Conservation (phyloP, 2,329 filamentous ascomycete genomes). For the Lasiodiplodia hormozganensis region DNA sequence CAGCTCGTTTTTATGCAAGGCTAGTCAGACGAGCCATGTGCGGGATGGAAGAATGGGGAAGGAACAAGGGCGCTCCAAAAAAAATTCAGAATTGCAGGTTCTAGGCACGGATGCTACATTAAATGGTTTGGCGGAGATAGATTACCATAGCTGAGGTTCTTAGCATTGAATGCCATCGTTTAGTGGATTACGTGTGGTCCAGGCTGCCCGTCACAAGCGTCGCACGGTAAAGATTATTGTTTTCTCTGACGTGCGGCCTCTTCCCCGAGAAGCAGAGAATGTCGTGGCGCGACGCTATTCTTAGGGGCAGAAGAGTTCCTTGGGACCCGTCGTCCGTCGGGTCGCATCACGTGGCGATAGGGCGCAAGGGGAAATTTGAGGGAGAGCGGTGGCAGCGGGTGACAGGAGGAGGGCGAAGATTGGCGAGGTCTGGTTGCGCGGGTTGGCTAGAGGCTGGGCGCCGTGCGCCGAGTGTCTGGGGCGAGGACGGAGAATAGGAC, state of each 20-base stretch:
- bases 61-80: background rate
- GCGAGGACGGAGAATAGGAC: conserved; percentile 18
- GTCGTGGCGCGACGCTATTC: background rate
- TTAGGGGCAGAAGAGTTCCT: conserved; percentile 14
- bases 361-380: conserved; percentile 21
- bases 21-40: background rate
- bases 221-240: background rate
- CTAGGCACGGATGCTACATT: background rate
- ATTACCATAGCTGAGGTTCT: conserved; percentile 71
- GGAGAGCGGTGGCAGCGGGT: conserved; percentile 16
- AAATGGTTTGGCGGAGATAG: background rate
- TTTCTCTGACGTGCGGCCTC: conserved; percentile 8
- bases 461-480: conserved; percentile 7
- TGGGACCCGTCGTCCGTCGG: conserved; percentile 1
- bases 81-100: too few relatives aligned
- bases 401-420: conserved; percentile 9
- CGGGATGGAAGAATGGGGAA: background rate
- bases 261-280: background rate
- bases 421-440: conserved; percentile 17
- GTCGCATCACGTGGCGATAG: conserved; percentile 13
- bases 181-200: conserved; percentile 3
- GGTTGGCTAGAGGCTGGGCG: conserved; percentile 25
- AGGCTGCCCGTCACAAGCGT: background rate
- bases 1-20: background rate
- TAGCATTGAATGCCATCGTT: conserved; percentile 66